A percentile compares a stretch with the other conserved stretches of the same genome.
Evolutionary conservation across 257 asterid species (phyloP).

Genomic region (Linderniella brevidens): DNA sequence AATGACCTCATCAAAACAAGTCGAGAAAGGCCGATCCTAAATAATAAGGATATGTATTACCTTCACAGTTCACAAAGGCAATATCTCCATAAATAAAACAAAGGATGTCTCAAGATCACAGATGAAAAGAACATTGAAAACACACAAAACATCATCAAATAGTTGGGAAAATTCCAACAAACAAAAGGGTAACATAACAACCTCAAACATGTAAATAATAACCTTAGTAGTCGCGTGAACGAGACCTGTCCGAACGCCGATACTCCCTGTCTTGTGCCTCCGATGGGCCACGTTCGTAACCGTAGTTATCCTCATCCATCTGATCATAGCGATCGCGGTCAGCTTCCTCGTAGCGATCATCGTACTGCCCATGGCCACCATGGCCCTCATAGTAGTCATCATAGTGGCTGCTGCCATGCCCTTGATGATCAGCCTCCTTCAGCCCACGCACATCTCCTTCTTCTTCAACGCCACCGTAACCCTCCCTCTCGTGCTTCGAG

Average conservation of each 20-base stretch:
- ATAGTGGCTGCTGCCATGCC: conserved; percentile 28
- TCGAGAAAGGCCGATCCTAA: no score
- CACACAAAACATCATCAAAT: no score
- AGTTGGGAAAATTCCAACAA: no score
- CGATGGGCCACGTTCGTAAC: conserved; percentile 38
- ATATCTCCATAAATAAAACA: no score
- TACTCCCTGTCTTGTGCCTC: conserved; percentile 39
- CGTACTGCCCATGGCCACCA: conserved; percentile 32
- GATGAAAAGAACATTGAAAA: no score
- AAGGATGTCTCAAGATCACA: no score
- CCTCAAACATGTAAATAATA: conserved; percentile 1
- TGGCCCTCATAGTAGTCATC: conserved; percentile 42
- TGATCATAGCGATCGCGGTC: conserved; percentile 48
- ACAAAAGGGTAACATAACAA: no score
- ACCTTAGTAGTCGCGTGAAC: conserved; percentile 32
- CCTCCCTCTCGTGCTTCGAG: conserved; percentile 31
- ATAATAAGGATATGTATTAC: no score
- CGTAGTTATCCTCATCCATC: conserved; percentile 63
- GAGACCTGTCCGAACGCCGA: conserved; percentile 39
- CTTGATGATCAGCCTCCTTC: conserved; percentile 27
- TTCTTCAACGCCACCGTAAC: conserved; percentile 22
- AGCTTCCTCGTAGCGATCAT: conserved; percentile 33
- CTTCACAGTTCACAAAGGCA: no score
- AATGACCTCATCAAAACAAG: no score
- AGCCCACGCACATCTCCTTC: conserved; percentile 33